Evolutionary conservation across 2,329 filamentous ascomycete genomes (phyloP).

Genomic region (Gaeumannomyces sp.): DNA sequence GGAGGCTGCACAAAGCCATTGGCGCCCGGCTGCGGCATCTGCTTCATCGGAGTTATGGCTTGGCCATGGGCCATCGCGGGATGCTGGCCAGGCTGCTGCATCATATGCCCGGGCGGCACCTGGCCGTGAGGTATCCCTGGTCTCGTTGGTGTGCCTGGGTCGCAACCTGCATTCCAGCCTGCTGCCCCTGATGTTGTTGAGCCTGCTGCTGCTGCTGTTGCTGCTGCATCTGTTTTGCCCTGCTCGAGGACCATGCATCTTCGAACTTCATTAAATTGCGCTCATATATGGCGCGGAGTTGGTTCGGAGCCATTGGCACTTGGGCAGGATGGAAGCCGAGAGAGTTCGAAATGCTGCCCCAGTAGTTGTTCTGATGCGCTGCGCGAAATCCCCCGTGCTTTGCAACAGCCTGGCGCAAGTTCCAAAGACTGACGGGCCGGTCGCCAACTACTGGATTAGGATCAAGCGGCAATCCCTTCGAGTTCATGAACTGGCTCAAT

Average conservation of each 20-base stretch:
- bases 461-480: conserved; percentile 68
- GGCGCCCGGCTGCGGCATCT: conserved; percentile 37
- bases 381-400: conserved; percentile 72
- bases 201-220: conserved; percentile 31
- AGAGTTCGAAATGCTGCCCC: conserved; percentile 64
- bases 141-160: conserved; percentile 36
- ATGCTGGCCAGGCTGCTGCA: conserved; percentile 31
- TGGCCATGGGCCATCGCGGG: conserved; percentile 31
- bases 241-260: conserved; percentile 54
- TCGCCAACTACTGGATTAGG: conserved; percentile 67
- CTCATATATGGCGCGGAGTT: conserved; percentile 70
- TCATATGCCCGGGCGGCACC: conserved; percentile 33
- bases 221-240: conserved; percentile 46
- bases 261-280: conserved; percentile 74
- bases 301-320: conserved; percentile 58
- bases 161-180: conserved; percentile 23
- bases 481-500: conserved; percentile 70
- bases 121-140: conserved; percentile 31
- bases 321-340: conserved; percentile 58
- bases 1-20: conserved; percentile 46
- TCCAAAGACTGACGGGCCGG: conserved; percentile 66
- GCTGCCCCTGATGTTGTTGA: conserved; percentile 31
- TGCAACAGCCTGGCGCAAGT: conserved; percentile 71
- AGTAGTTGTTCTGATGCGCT: conserved; percentile 63
- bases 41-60: conserved; percentile 38